These are phyloP conservation scores for Lachnellula suecica DNA, from an alignment of 2,329 filamentous ascomycete genomes.

Conservation along the genomic window DNA sequence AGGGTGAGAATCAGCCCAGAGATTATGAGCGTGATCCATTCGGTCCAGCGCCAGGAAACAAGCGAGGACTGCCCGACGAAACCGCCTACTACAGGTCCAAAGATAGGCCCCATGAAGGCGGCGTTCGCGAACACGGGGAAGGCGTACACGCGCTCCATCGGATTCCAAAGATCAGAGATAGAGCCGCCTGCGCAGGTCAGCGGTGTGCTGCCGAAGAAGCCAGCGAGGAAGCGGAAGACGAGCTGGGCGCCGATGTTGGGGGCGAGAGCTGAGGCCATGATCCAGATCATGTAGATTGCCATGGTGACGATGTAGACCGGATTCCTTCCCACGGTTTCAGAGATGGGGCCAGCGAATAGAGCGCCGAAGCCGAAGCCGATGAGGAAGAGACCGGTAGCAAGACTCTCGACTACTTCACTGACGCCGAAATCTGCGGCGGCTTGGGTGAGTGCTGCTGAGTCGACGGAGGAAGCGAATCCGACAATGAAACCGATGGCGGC, in stretches of 20 bases:
- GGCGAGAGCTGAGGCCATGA: conserved; percentile 41
- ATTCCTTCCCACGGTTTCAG: conserved; percentile 41
- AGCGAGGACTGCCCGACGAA: conserved; percentile 10
- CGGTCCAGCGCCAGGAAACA: conserved; percentile 17
- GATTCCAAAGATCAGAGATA: conserved; percentile 38
- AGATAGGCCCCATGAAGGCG: conserved; percentile 23
- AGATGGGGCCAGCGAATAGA: conserved; percentile 38
- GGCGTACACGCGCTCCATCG: conserved; percentile 29
- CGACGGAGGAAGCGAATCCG: conserved; percentile 50
- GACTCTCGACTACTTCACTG: conserved; percentile 47
- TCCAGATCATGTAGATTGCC: conserved; percentile 43
- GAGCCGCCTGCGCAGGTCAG: conserved; percentile 22
- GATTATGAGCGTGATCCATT: conserved; percentile 22
- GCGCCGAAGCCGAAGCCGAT: conserved; percentile 38
- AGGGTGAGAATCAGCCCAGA: conserved; percentile 10
- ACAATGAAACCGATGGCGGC: conserved; percentile 50
- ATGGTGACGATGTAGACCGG: conserved; percentile 40
- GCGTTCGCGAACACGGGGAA: conserved; percentile 28
- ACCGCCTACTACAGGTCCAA: conserved; percentile 15
- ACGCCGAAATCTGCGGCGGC: conserved; percentile 47
- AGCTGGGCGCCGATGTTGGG: conserved; percentile 18
- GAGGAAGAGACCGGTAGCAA: conserved; percentile 43
- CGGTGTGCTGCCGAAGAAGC: conserved; percentile 17
- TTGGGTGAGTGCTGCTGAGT: conserved; percentile 46
- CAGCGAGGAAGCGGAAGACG: conserved; percentile 19